Base-by-base conservation (phyloP, 1,284 basidiomycete species). In the Athelia psychrophila region DNA sequence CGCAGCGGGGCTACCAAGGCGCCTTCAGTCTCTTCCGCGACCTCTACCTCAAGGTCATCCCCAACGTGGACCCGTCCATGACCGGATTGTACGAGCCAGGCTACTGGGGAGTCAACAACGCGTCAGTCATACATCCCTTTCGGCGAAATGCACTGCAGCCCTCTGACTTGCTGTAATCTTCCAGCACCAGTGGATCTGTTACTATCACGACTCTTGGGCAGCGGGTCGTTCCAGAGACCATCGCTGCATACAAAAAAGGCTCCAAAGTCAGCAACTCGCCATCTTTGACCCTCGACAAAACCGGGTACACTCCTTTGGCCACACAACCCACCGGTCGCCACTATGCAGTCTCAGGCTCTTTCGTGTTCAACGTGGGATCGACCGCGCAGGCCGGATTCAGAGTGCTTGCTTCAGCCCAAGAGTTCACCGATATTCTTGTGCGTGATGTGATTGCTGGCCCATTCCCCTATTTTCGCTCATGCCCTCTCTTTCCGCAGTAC, bases 21-120 rank as follows among this genome's bases (percentile, higher is more conserved):
- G 8, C 9, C 20, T 46, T 46, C 44, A 46, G 9, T 25, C 44
- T 46, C 4, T 46, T 46, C 44, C 8, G 44, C 6, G 44, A 46
- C n/a, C 44, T 46, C 25, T 46, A 18, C 44, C n/a, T 30, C 24
- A 46, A 46, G 44, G 44, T 46, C 18, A 25, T 46, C 9, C 44
- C 6, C 24, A 46, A 46, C 44, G 44, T 46, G 16, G 44, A 46
- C 44, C 24, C 44, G 5, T 18, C n/a, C n/a, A 46, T n/a, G 16
- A n/a, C 44, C 19, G 44, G 44, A 13, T 46, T 46, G 19, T 8
- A 46, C 44, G 18, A 22, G 25, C 20, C 8, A 46, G 44, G 44
- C 9, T 18, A 23, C 20, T 46, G 44, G 44, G 23, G n/a, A 46
- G 44, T 25, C 25, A 23, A 23, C 4, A 23, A 46, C 16, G 44